These are phyloP conservation scores for Skeletonema tropicum DNA, from an alignment of 108 stramenopile species.

Conservation along the genomic window DNA sequence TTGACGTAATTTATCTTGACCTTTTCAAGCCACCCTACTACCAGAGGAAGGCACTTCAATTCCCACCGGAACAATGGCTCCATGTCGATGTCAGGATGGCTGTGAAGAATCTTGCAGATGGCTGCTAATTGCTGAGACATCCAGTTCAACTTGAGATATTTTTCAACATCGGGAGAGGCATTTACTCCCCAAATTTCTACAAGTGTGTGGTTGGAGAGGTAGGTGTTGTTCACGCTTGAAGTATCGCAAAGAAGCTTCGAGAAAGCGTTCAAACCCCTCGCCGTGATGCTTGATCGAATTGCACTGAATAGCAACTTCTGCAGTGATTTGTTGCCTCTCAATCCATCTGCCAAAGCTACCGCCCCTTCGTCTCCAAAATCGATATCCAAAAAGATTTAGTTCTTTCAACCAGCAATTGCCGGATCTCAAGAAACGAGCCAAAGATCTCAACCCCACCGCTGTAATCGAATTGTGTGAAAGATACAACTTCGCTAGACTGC, in stretches of 20 bases:
- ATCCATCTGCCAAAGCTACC: background rate
- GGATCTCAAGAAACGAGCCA: background rate
- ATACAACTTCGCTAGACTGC: background rate
- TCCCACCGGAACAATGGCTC: background rate
- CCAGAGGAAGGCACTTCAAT: background rate
- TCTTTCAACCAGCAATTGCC: background rate
- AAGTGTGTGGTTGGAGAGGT: constrained; percentile 16
- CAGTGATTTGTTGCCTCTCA: background rate
- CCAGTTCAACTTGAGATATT: background rate
- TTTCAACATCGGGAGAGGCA: background rate
- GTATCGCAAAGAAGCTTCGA: constrained; percentile 14
- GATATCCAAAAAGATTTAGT: background rate
- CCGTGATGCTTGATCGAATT: background rate
- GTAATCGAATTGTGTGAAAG: background rate
- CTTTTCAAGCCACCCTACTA: background rate
- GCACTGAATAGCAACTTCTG: too few relatives aligned
- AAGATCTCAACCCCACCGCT: background rate
- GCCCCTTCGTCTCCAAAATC: background rate
- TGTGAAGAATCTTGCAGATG: background rate
- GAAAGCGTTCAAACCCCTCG: background rate
- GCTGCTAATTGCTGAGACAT: background rate
- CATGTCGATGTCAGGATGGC: background rate
- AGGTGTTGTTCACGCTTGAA: constrained; percentile 16
- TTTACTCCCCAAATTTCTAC: too few relatives aligned
- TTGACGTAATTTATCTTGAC: too few relatives aligned